Conservation (phyloP, 140 eudicot genomes). For the Bidens hawaiensis region DNA sequence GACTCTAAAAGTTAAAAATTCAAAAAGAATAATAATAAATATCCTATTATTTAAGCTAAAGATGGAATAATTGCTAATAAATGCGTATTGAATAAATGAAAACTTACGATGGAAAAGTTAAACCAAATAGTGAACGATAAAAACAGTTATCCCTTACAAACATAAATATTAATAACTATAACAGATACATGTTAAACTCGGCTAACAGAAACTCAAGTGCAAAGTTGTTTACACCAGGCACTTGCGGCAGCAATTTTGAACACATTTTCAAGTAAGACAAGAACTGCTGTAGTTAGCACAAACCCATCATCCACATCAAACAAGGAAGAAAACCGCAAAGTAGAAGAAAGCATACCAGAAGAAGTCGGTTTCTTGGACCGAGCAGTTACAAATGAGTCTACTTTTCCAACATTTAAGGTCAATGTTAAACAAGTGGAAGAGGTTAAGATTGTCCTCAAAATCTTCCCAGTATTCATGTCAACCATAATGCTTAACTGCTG, state of each 20-base stretch:
- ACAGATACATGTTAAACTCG: no score
- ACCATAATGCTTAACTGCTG: conserved; percentile 96
- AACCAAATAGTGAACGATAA: no score
- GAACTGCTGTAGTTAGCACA: conserved; percentile 36
- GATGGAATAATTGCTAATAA: no score
- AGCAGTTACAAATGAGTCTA: conserved; percentile 35
- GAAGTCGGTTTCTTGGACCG: conserved; percentile 37
- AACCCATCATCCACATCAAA: conserved; percentile 23
- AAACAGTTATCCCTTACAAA: no score
- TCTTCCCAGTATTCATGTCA: conserved; percentile 67
- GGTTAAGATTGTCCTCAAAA: conserved; percentile 60
- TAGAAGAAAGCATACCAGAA: conserved; percentile 19
- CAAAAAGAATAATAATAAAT: no score
- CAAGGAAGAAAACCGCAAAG: conserved; percentile 27
- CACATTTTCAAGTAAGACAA: conserved; percentile 33
- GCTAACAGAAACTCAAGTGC: background rate
- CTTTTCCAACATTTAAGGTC: conserved; percentile 39
- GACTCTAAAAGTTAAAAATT: no score
- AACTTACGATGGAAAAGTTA: no score
- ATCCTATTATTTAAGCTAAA: no score
- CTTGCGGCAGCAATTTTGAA: conserved; percentile 49
- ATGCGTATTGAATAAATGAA: no score
- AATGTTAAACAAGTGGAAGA: conserved; percentile 64
- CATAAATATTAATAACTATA: no score
- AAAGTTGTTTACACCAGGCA: conserved; percentile 44